Evolutionary conservation across 352 stramenopile genomes (phyloP), one percentile per base, ranked within the genome.

Genomic region (Globisporangium sylvaticum): DNA sequence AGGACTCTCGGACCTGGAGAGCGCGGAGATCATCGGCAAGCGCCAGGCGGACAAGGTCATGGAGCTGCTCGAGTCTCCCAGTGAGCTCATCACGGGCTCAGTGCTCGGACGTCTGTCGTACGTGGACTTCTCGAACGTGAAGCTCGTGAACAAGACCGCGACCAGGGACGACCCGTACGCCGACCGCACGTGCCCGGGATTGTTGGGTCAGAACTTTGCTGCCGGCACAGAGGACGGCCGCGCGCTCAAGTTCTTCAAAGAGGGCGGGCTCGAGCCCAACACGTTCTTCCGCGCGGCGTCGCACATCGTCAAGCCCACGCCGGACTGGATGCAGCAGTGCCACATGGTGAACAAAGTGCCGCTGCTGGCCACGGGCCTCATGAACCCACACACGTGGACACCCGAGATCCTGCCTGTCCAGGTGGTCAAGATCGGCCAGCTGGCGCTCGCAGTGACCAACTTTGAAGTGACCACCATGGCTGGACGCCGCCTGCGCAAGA

Each of bases 381-480:
- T 84, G 66, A 69, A 74, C 42, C 78, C 77, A 0, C 65, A 71
- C 32, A 75, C 74, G 1, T 87, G 77, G 77, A 62, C 69, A 32
- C 81, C 81, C 0, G 74, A 71, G 29, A 70, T 89, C n/a, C 58
- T 90, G 29, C 80, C 80, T 15, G 69, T 90, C 5, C 81, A 89
- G 46, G 62, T 88, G 3, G 67, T 87, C 39, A 77, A 83, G 46
- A 62, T 91, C 31, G 83, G 81, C 5, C 76, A 84, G 39, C 73
- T 91, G 25, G 79, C 64, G 12, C 60, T 91, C 15, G 79, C 77
- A 9, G 71, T 81, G 6, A 76, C 78, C 25, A 83, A 74, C 37
- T 90, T 90, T 46, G 83, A 91, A 66, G 80, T 83, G 8, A 76
- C 81, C 4, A 89, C 79, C 0, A 91, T 90, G 83, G 59, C 81